Conservation (phyloP, 2,329 filamentous ascomycete species). For the Hysterium pulicare region DNA sequence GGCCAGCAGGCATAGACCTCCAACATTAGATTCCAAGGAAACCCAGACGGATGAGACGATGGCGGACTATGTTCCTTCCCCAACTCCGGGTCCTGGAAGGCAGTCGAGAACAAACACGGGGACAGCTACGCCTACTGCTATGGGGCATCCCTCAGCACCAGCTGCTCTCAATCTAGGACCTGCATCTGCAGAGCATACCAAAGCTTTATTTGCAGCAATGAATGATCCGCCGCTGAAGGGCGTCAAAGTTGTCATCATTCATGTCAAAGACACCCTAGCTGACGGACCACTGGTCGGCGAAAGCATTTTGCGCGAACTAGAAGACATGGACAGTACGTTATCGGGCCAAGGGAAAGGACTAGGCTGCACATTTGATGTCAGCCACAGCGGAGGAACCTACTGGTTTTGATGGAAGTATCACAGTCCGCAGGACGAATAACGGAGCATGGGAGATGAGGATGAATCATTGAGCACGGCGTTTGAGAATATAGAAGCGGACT, state of each 20-base stretch:
- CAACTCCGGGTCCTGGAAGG: conserved; percentile 9
- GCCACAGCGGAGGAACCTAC: conserved; percentile 60
- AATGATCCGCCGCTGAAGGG: conserved; percentile 59
- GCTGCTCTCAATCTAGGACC: conserved; percentile 20
- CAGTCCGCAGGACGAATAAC: too few species aligned
- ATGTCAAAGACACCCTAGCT: conserved; percentile 81
- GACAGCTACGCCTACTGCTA: conserved; percentile 17
- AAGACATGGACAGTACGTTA: conserved; percentile 55
- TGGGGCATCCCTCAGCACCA: conserved; percentile 5
- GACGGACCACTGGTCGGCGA: conserved; percentile 66
- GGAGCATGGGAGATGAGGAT: background rate
- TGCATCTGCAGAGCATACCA: conserved; percentile 24
- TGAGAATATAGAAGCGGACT: background rate
- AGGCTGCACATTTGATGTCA: conserved; percentile 77
- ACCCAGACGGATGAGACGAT: conserved; percentile 18
- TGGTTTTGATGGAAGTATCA: conserved; percentile 47
- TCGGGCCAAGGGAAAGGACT: conserved; percentile 54
- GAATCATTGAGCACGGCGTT: background rate
- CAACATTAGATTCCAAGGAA: conserved; percentile 5
- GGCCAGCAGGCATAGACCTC: conserved; percentile 16
- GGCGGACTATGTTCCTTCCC: conserved; percentile 22
- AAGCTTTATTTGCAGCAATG: conserved; percentile 22
- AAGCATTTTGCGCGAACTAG: conserved; percentile 67
- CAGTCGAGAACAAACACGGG: conserved; percentile 11
- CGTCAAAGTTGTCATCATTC: conserved; percentile 81